phyloP scores from a whole-genome alignment of 2,329 filamentous ascomycete species.

The Tolypocladium amazonense region DNA sequence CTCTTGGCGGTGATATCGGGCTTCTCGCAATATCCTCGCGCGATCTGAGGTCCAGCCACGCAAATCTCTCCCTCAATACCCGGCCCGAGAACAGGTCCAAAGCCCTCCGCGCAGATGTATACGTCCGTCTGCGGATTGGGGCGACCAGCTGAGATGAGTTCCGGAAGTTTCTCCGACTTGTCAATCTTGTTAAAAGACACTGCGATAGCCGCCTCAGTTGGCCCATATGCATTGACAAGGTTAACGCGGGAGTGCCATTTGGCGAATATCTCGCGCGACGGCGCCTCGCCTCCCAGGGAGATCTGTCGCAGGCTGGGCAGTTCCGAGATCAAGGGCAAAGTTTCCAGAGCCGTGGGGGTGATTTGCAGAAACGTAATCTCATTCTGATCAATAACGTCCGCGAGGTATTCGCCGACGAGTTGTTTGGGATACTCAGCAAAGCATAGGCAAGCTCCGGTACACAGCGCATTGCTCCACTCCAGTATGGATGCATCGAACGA shows the following conservation, averaged over 20 bases:
- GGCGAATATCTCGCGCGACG: conserved; percentile 2
- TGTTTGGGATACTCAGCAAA: conserved; percentile 2
- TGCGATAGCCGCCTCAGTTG: conserved; percentile 2
- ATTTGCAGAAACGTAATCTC: conserved; percentile 1
- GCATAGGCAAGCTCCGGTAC: conserved; percentile 3
- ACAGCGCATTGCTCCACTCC: conserved; percentile 2
- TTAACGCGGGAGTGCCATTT: conserved; percentile 4
- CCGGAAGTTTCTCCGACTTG: conserved; percentile 1
- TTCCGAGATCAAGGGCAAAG: neutral
- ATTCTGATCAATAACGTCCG: conserved; percentile 3
- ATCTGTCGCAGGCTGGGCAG: neutral
- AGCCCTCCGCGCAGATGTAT: conserved; percentile 2
- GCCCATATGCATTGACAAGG: conserved; percentile 3
- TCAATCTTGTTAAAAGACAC: conserved; percentile 4
- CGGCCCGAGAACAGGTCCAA: neutral
- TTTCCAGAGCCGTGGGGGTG: conserved; percentile 3
- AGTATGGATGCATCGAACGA: conserved; percentile 4
- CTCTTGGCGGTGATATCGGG: conserved; percentile 1
- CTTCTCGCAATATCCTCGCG: conserved; percentile 3
- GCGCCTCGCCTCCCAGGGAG: conserved; percentile 2
- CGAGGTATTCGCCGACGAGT: conserved; percentile 3
- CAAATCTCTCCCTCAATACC: conserved; percentile 4
- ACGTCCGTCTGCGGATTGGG: neutral
- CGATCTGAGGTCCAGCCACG: conserved; percentile 3
- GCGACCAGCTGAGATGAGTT: conserved; percentile 1